phyloP scores from a whole-genome alignment of 352 stramenopile genomes.

The Phytopythium helicoides region DNA sequence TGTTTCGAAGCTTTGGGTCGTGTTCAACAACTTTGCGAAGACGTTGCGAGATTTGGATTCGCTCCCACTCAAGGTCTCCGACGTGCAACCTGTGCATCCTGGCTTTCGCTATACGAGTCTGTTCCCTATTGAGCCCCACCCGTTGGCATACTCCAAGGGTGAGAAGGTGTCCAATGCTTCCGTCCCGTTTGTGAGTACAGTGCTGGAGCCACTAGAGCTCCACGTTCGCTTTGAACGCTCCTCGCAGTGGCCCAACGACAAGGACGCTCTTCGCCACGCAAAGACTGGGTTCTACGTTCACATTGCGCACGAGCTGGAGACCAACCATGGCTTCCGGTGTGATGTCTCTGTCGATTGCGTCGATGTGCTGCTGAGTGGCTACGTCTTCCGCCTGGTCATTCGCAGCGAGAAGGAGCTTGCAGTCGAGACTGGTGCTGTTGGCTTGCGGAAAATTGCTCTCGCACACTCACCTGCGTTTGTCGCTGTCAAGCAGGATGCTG shows the following conservation, averaged over 20 bases:
- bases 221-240: conserved; percentile 85
- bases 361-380: conserved; percentile 82
- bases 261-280: conserved; percentile 68
- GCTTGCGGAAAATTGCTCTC: conserved; percentile 53
- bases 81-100: conserved; percentile 75
- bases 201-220: conserved; percentile 70
- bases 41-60: conserved; percentile 72
- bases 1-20: conserved; percentile 68
- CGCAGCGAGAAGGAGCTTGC: conserved; percentile 74
- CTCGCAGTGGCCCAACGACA: conserved; percentile 84
- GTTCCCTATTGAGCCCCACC: conserved; percentile 79
- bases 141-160: conserved; percentile 77
- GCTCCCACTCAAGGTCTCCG: conserved; percentile 83
- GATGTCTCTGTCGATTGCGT: conserved; percentile 72
- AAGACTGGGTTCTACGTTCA: conserved; percentile 91
- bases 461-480: conserved; percentile 67
- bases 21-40: conserved; percentile 82
- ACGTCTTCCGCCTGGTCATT: conserved; percentile 81
- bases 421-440: conserved; percentile 55
- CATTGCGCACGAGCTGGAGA: conserved; percentile 78
- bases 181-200: conserved; percentile 64
- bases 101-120: conserved; percentile 87
- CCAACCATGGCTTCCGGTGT: conserved; percentile 53
- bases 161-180: conserved; percentile 52
- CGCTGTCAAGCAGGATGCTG: conserved; percentile 48